Percentiles rank a stretch among this genome's conserved stretches.
Conservation (phyloP, 176 grass and related monocot species). For the Saccharum spontaneum region DNA sequence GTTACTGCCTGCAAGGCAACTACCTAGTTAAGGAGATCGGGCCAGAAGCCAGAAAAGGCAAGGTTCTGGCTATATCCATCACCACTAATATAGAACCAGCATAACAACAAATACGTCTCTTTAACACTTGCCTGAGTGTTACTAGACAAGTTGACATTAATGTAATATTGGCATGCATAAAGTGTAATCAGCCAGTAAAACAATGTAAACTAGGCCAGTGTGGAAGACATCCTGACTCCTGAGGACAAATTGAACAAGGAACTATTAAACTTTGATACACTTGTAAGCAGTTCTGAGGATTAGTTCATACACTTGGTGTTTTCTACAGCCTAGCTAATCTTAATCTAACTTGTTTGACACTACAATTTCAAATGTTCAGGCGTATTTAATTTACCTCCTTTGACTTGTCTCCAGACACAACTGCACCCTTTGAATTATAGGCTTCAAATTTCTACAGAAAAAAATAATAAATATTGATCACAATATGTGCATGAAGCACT, state of each 20-base stretch:
- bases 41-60: background rate
- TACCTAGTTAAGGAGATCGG: background rate
- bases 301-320: slow-evolving; percentile 1
- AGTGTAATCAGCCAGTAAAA: slow-evolving; percentile 5
- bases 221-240: background rate
- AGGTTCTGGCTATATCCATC: slow-evolving; percentile 6
- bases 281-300: slow-evolving; percentile 20
- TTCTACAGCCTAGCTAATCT: slow-evolving; percentile 5
- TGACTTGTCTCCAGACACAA: slow-evolving; percentile 87
- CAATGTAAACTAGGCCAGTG: background rate
- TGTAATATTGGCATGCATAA: background rate
- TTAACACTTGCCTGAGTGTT: background rate
- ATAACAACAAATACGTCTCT: background rate
- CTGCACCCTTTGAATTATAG: slow-evolving; percentile 79
- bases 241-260: background rate
- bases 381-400: slow-evolving; percentile 63
- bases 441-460: slow-evolving; percentile 89
- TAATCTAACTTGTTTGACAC: background rate
- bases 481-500: background rate
- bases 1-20: background rate
- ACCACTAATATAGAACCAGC: background rate
- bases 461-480: slow-evolving; percentile 33
- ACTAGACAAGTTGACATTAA: background rate
- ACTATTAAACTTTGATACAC: slow-evolving; percentile 1
- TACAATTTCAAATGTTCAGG: slow-evolving; percentile 15